A percentile compares a stretch with the other conserved stretches of the same genome.
Evolutionary conservation across 441 rosid genomes (phyloP).

Genomic region (Populus trichocarpa): DNA sequence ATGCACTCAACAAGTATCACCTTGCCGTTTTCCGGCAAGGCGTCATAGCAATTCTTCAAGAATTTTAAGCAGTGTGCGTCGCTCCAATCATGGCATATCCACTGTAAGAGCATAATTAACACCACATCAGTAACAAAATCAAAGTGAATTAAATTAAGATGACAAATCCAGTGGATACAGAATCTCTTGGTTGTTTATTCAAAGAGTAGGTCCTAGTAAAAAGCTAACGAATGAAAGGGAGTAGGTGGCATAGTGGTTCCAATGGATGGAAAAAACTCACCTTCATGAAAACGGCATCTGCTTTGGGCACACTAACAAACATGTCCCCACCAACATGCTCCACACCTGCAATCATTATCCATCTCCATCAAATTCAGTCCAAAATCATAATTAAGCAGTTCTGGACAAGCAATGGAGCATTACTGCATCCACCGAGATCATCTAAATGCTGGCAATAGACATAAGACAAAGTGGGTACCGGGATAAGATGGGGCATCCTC

Average conservation of each 20-base stretch:
- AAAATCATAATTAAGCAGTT: not conserved
- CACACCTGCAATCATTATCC: slow-evolving; percentile 36
- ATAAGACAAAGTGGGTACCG: slow-evolving; percentile 22
- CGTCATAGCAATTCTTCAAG: slow-evolving; percentile 60
- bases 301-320: slow-evolving; percentile 67
- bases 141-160: no score
- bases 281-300: slow-evolving; percentile 82
- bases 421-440: not conserved
- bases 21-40: slow-evolving; percentile 63
- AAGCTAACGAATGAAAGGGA: not conserved
- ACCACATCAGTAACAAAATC: not conserved
- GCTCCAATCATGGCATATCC: slow-evolving; percentile 84
- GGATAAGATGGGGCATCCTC: slow-evolving; percentile 54
- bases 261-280: slow-evolving; percentile 19
- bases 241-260: not conserved
- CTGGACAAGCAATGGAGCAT: not conserved
- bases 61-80: slow-evolving; percentile 60
- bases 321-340: slow-evolving; percentile 75
- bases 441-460: not conserved
- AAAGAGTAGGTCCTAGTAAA: no score
- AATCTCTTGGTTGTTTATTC: not conserved
- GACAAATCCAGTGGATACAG: not conserved
- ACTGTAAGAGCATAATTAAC: slow-evolving; percentile 22
- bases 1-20: slow-evolving; percentile 60
- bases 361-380: not conserved